Evolutionary conservation across 202 grass and related monocot genomes (phyloP).

Genomic region (Brachypodium distachyon): DNA sequence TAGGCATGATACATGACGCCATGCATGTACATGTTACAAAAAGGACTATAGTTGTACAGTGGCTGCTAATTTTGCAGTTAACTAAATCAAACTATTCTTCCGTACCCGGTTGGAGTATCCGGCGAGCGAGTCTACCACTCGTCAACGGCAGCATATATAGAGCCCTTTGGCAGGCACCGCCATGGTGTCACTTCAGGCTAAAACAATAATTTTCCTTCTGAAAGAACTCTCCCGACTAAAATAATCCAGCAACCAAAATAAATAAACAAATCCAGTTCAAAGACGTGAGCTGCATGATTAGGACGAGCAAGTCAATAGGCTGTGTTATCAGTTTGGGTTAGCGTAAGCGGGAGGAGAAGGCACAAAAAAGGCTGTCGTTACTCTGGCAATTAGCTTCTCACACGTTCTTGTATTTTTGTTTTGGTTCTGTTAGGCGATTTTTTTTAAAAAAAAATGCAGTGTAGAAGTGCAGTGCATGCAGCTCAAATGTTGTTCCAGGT

Average conservation of each 20-base stretch:
- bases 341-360: conserved; percentile 25
- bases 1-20: background rate
- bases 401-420: background rate
- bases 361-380: conserved; percentile 15
- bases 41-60: background rate
- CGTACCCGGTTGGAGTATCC: background rate
- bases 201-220: background rate
- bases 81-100: background rate
- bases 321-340: conserved; percentile 27
- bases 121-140: conserved; percentile 4
- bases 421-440: background rate
- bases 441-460: background rate
- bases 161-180: conserved; percentile 36
- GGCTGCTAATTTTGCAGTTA: conserved; percentile 17
- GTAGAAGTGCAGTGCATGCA: conserved; percentile 9
- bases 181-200: conserved; percentile 33
- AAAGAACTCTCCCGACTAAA: background rate
- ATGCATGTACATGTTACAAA: background rate
- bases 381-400: conserved; percentile 26
- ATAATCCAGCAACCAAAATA: background rate
- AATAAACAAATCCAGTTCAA: background rate
- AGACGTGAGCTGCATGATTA: conserved; percentile 50
- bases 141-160: conserved; percentile 26
- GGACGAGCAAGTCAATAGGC: conserved; percentile 12
- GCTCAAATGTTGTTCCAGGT: background rate